Percentiles rank a stretch among this genome's conserved stretches.
phyloP scores from a whole-genome alignment of 2,329 filamentous ascomycete genomes.

The Teratosphaeria gauchensis region DNA sequence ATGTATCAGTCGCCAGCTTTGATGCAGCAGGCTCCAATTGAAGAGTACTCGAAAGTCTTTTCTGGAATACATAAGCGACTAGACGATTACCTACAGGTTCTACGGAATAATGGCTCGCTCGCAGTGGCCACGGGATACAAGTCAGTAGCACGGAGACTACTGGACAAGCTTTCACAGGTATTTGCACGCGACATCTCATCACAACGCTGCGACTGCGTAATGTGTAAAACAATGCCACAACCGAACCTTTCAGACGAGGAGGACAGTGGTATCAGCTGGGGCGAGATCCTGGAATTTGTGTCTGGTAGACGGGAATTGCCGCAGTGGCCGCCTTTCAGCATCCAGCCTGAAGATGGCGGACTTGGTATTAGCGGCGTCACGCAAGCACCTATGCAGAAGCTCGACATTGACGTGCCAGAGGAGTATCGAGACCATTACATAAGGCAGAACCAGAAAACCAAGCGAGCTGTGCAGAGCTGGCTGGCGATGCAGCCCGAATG shows the following conservation, averaged over 20 bases:
- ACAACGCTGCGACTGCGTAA: conserved; percentile 74
- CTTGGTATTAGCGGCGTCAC: conserved; percentile 47
- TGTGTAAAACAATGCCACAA: conserved; percentile 54
- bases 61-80: conserved; percentile 72
- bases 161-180: conserved; percentile 86
- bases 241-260: conserved; percentile 40
- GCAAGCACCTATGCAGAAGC: conserved; percentile 58
- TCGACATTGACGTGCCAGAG: conserved; percentile 89
- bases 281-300: conserved; percentile 86
- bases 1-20: conserved; percentile 46
- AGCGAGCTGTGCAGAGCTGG: conserved; percentile 85
- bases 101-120: conserved; percentile 75
- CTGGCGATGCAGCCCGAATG: conserved; percentile 68
- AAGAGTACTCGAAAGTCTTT: conserved; percentile 51
- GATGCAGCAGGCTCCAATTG: conserved; percentile 24
- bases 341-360: conserved; percentile 46
- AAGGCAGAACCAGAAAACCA: conserved; percentile 83
- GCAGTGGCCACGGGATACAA: conserved; percentile 93
- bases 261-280: conserved; percentile 74
- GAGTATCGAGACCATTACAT: conserved; percentile 90
- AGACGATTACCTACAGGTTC: conserved; percentile 74
- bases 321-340: conserved; percentile 76
- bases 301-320: conserved; percentile 81
- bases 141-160: conserved; percentile 78
- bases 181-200: conserved; percentile 86